Evolutionary conservation across 495 filamentous ascomycete species (phyloP).

Genomic region (Hypomontagnella monticulosa): DNA sequence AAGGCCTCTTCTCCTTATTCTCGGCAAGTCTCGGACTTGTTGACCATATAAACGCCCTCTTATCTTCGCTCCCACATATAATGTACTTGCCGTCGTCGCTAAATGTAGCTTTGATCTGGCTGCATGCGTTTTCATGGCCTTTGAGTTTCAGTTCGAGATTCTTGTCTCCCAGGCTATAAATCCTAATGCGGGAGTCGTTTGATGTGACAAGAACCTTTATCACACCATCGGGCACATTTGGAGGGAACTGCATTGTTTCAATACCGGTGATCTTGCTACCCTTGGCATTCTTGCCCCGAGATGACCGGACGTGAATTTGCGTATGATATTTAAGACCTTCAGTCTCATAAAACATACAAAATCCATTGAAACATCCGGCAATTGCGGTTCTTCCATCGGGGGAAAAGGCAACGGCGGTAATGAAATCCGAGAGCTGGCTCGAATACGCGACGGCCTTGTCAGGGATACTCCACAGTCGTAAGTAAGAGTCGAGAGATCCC

Average conservation of each 20-base stretch:
- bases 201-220: conserved; percentile 90
- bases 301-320: conserved; percentile 89
- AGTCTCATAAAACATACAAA: conserved; percentile 94
- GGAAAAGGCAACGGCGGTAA: conserved; percentile 92
- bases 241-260: conserved; percentile 73
- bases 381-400: conserved; percentile 92
- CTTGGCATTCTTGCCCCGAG: conserved; percentile 91
- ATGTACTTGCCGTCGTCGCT: conserved; percentile 88
- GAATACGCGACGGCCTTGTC: conserved; percentile 94
- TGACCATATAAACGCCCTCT: conserved; percentile 89
- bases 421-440: conserved; percentile 82
- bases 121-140: conserved; percentile 90
- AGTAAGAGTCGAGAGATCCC: conserved; percentile 89
- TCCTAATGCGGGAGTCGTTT: conserved; percentile 92
- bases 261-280: conserved; percentile 98
- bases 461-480: conserved; percentile 96
- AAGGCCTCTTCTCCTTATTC: conserved; percentile 78
- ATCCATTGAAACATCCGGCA: conserved; percentile 84
- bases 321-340: conserved; percentile 85
- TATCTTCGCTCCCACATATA: conserved; percentile 93
- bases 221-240: conserved; percentile 67
- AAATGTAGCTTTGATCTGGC: conserved; percentile 89
- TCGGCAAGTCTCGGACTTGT: conserved; percentile 67
- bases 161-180: conserved; percentile 89
- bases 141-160: conserved; percentile 88